phyloP scores from a whole-genome alignment of 805 yeast species.

The Saturnispora kantuleensis region DNA sequence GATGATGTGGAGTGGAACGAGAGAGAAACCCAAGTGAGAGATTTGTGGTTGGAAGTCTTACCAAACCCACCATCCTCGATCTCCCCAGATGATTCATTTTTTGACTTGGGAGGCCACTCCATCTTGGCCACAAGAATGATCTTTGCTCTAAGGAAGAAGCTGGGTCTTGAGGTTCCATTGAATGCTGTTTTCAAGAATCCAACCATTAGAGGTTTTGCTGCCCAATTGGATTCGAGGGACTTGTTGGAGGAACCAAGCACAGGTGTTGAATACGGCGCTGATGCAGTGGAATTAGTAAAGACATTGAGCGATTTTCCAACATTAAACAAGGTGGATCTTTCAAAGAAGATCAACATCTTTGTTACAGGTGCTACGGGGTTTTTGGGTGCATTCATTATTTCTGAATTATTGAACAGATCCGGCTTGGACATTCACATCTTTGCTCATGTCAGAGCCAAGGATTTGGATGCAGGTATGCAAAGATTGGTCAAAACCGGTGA shows the following conservation, averaged over 20 bases:
- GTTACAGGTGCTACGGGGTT: slow-evolving; percentile 97
- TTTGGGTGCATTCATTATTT: slow-evolving; percentile 80
- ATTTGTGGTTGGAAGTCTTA: slow-evolving; percentile 76
- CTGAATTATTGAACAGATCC: slow-evolving; percentile 52
- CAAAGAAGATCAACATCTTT: slow-evolving; percentile 40
- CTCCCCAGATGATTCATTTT: slow-evolving; percentile 77
- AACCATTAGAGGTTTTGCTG: slow-evolving; percentile 70
- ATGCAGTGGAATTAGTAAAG: slow-evolving; percentile 48
- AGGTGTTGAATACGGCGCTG: slow-evolving; percentile 52
- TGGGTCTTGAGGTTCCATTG: slow-evolving; percentile 75
- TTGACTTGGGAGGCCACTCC: slow-evolving; percentile 97
- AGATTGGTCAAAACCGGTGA: slow-evolving; percentile 67
- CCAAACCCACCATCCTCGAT: slow-evolving; percentile 79
- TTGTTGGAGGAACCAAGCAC: slow-evolving; percentile 18
- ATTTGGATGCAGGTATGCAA: slow-evolving; percentile 57
- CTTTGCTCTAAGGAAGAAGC: slow-evolving; percentile 72
- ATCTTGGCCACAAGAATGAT: slow-evolving; percentile 96
- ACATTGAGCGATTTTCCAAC: slow-evolving; percentile 41
- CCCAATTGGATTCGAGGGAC: slow-evolving; percentile 48
- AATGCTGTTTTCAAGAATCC: slow-evolving; percentile 88
- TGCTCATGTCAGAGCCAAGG: slow-evolving; percentile 88
- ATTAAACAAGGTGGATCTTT: slow-evolving; percentile 20
- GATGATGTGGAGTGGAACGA: slow-evolving; percentile 48
- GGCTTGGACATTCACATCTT: slow-evolving; percentile 45
- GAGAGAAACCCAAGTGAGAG: slow-evolving; percentile 59